Evolutionary conservation across 2,329 filamentous ascomycete genomes (phyloP), one percentile per base, ranked within the genome.

Genomic region (Cytospora leucostoma): DNA sequence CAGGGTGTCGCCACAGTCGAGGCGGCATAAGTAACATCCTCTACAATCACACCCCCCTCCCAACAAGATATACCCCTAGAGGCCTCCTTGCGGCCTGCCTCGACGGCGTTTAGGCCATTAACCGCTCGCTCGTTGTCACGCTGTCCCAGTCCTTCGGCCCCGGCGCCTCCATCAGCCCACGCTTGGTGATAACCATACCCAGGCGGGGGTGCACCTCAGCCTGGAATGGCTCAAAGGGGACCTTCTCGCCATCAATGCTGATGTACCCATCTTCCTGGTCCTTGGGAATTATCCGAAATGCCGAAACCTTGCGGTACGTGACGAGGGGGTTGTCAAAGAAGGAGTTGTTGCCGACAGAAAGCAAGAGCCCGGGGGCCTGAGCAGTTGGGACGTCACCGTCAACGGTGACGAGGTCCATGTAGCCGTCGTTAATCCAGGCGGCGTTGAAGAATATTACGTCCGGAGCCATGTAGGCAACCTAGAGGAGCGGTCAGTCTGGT

Each of bases 391-490:
- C 83, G 67, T 91, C 87, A 63, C 92, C 93, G 63, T 92, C 84
- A 66, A 96, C 88, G 57, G 85, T 90, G 63, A 97, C 82, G 12
- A 98, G 80, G 74, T 99, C 95, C 78, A 97, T 86, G 66, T 89
- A 83, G 12, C 94, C 95, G 71, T 99, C 95, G 52, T 87, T 87
- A 15, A 93, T 90, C 10, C 94, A 82, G 0, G 94, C 85, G 1
- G 91, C 89, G 92, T 57, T 82, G 81, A 96, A 99, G 79, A 98
- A 96, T 71, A 93, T 92, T 64, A 88, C 84, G 67, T 94, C 89
- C 13, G 92, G 84, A 0, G 93, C 88, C 92, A 99, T 94, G 75
- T 90, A 96, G 32, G 90, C 87, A 89, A 98, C 96, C 87, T 89
- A 59, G 11, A 57, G 61, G 37, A 54, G 60, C 1, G 40, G 59